These are phyloP conservation scores for Durio zibethinus DNA, from an alignment of 345 rosid genomes.

Conservation along the genomic window DNA sequence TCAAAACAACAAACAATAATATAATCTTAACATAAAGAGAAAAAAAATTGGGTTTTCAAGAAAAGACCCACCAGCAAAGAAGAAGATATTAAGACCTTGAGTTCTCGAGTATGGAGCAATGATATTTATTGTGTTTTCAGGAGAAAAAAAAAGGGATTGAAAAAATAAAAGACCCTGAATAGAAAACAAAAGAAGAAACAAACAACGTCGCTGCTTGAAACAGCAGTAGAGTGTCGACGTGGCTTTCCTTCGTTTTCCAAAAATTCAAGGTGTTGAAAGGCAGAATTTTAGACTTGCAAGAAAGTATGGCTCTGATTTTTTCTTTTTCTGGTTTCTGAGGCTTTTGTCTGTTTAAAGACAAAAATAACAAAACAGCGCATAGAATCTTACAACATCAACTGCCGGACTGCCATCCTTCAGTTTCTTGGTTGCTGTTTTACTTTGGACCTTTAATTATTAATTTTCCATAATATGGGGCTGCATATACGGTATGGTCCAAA, in stretches of 20 bases:
- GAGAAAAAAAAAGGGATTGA: background rate
- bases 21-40: background rate
- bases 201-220: background rate
- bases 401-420: background rate
- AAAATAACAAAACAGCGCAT: background rate
- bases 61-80: slow-evolving; percentile 20
- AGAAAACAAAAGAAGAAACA: slow-evolving; percentile 7
- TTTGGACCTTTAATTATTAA: background rate
- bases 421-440: background rate
- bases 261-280: background rate
- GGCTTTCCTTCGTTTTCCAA: background rate
- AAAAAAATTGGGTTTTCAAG: background rate
- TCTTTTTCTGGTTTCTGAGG: background rate
- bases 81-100: background rate
- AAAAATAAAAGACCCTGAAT: background rate
- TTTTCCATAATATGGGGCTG: background rate
- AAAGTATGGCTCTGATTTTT: background rate
- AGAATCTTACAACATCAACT: background rate
- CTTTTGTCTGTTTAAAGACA: background rate
- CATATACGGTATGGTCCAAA: too few species aligned
- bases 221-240: background rate
- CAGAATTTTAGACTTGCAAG: background rate
- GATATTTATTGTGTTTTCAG: background rate
- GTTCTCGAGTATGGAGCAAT: background rate
- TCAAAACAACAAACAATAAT: background rate